Percentiles rank a stretch among this genome's conserved stretches.
Evolutionary conservation across 2,329 filamentous ascomycete species (phyloP).

Genomic region (Alternaria atra): DNA sequence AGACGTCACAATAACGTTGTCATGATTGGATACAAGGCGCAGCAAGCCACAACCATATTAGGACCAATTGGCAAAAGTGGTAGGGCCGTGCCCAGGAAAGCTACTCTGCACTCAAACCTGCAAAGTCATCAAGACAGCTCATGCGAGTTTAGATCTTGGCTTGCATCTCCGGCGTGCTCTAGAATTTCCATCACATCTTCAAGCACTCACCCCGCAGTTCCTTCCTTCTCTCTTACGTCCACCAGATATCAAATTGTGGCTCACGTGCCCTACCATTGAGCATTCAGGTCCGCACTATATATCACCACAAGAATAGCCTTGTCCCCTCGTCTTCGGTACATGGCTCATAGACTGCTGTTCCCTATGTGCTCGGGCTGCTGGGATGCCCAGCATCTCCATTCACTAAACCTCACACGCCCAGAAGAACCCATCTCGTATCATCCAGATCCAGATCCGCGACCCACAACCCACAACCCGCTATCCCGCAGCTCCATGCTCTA

Average conservation of each 20-base stretch:
- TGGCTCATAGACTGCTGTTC: not conserved
- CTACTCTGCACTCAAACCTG: not conserved
- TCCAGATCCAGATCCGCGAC: not conserved
- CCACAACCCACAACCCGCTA: not conserved
- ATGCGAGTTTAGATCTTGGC: not conserved
- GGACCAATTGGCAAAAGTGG: not conserved
- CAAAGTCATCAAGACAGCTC: not conserved
- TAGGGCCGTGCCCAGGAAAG: not conserved
- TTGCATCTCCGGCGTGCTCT: not conserved
- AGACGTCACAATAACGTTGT: not conserved
- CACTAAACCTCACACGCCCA: not conserved
- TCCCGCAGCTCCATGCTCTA: not conserved
- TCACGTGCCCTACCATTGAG: not conserved
- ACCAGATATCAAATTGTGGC: not conserved
- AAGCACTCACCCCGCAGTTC: not conserved
- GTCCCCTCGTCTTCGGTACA: not conserved
- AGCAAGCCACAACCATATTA: not conserved
- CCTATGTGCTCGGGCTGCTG: not conserved
- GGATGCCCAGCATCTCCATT: not conserved
- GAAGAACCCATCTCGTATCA: not conserved
- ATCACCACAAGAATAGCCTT: not conserved
- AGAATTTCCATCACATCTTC: not conserved
- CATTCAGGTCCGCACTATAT: not conserved
- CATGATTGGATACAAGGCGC: not conserved
- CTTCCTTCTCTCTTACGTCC: not conserved